phyloP scores from a whole-genome alignment of 169 alveolate species.

The Plasmodium vinckei region DNA sequence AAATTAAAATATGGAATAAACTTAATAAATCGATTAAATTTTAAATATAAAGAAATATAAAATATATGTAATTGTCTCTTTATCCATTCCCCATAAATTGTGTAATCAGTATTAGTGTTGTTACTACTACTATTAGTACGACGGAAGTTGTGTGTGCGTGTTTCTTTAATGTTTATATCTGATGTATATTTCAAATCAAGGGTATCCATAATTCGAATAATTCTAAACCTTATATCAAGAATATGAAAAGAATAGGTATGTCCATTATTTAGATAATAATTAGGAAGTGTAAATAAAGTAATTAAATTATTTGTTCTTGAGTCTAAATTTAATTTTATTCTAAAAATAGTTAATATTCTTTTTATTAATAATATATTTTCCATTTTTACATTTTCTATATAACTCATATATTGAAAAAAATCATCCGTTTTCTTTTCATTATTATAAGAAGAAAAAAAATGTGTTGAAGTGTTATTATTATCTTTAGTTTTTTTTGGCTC shows the following conservation, averaged over 20 bases:
- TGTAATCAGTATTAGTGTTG: neutral
- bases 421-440: neutral
- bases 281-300: conserved; percentile 59
- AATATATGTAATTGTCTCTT: conserved; percentile 63
- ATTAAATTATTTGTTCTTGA: conserved; percentile 50
- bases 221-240: conserved; percentile 60
- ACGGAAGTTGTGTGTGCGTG: neutral
- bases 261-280: conserved; percentile 60
- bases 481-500: neutral
- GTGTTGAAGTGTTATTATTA: neutral
- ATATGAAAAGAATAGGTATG: conserved; percentile 61
- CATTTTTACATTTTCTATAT: conserved; percentile 43
- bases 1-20: conserved; percentile 49
- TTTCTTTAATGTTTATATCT: neutral
- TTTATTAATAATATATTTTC: conserved; percentile 53
- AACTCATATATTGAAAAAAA: conserved; percentile 27
- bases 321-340: conserved; percentile 45
- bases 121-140: neutral
- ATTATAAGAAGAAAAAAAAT: neutral
- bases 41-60: conserved; percentile 43
- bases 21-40: conserved; percentile 49
- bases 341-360: conserved; percentile 55
- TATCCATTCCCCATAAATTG: conserved; percentile 38
- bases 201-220: conserved; percentile 46
- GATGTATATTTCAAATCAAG: conserved; percentile 21